phyloP scores from a whole-genome alignment of 768 basidiomycete species.

The Xanthoconium stramineum region DNA sequence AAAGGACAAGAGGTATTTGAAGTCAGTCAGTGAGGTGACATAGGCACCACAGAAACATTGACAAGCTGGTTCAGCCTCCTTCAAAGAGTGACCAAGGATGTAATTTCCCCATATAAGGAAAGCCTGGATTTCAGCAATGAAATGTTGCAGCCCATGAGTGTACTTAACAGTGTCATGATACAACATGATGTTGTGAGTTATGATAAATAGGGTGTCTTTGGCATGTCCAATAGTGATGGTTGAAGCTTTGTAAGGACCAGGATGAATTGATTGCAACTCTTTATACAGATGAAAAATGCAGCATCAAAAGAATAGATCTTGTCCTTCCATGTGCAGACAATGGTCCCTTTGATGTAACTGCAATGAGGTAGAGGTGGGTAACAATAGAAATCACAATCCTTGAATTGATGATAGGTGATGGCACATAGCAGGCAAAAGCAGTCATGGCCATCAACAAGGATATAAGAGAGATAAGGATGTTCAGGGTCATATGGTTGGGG shows the following conservation, averaged over 20 bases:
- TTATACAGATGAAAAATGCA: background rate
- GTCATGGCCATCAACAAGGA: background rate
- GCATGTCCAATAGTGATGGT: background rate
- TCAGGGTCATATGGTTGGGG: background rate
- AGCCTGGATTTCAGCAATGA: background rate
- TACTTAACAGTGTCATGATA: background rate
- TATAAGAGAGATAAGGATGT: background rate
- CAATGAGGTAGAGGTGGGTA: background rate
- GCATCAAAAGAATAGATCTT: background rate
- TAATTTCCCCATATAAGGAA: background rate
- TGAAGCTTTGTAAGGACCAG: background rate
- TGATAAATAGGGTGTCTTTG: background rate
- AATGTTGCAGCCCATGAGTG: background rate
- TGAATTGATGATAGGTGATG: background rate
- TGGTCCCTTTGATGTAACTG: background rate
- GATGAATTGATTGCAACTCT: background rate
- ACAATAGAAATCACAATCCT: background rate
- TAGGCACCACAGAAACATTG: background rate
- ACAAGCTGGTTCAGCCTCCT: background rate
- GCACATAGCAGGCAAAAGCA: background rate
- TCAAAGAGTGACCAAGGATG: background rate
- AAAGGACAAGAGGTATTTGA: background rate
- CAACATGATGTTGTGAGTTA: background rate
- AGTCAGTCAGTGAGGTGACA: background rate
- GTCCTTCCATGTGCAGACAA: background rate